These are phyloP conservation scores for Claviceps fusiformis DNA, from an alignment of 2,329 filamentous ascomycete species.

Conservation along the genomic window DNA sequence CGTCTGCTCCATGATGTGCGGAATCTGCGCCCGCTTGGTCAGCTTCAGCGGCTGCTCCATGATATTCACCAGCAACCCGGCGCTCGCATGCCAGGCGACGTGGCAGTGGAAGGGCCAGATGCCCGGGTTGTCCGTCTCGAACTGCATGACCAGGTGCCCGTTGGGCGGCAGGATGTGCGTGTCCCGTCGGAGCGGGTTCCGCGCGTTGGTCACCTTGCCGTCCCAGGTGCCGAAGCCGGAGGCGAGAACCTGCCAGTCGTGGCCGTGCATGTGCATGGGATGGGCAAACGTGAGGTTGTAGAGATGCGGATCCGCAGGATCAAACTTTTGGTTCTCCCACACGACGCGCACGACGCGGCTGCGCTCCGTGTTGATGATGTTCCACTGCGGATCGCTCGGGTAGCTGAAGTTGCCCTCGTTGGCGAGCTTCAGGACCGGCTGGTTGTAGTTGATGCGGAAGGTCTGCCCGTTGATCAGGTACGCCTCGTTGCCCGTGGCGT, in stretches of 20 bases:
- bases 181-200: conserved; percentile 38
- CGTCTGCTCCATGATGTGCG: background rate
- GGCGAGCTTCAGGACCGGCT: background rate
- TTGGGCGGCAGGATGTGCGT: conserved; percentile 30
- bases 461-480: background rate
- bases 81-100: conserved; percentile 28
- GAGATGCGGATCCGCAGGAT: conserved; percentile 4
- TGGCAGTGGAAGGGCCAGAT: conserved; percentile 38
- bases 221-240: conserved; percentile 13
- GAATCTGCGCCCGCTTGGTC: background rate
- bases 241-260: conserved; percentile 18
- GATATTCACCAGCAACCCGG: background rate
- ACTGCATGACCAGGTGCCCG: conserved; percentile 36
- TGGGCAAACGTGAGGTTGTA: conserved; percentile 13
- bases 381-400: background rate
- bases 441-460: background rate
- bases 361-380: background rate
- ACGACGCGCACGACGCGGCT: background rate
- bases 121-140: conserved; percentile 35
- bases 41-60: background rate
- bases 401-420: conserved; percentile 1
- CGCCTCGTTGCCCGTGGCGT: background rate
- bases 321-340: background rate
- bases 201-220: conserved; percentile 5
- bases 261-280: conserved; percentile 24